Percentiles rank a stretch among this genome's conserved stretches.
These are phyloP conservation scores for Exutisphaerella laricina DNA, from an alignment of 2,329 filamentous ascomycete species.

Conservation along the genomic window DNA sequence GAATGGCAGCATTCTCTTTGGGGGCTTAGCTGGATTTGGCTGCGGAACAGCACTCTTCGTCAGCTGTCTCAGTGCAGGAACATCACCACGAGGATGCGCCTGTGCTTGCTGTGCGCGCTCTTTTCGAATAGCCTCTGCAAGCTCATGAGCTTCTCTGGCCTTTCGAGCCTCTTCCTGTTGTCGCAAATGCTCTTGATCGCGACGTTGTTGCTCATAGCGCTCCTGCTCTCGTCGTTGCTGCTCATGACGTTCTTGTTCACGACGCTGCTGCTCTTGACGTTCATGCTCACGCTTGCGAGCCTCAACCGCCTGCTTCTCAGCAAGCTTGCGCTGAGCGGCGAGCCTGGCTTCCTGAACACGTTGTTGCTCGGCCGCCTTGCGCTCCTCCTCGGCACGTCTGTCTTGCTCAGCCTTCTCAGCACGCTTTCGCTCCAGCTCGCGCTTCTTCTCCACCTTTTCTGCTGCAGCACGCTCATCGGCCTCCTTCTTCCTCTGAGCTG, in stretches of 20 bases:
- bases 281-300: conserved; percentile 34
- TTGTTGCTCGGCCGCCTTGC: conserved; percentile 36
- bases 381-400: conserved; percentile 34
- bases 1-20: conserved; percentile 68
- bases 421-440: conserved; percentile 72
- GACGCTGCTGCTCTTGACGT: conserved; percentile 36
- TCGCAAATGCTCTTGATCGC: conserved; percentile 35
- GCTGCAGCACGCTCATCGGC: conserved; percentile 75
- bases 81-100: conserved; percentile 43
- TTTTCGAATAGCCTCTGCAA: conserved; percentile 33
- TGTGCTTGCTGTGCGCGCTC: conserved; percentile 31
- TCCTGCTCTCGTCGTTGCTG: conserved; percentile 28
- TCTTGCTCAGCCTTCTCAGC: conserved; percentile 62
- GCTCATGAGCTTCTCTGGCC: conserved; percentile 30
- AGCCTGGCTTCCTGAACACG: conserved; percentile 34
- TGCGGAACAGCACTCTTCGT: conserved; percentile 58
- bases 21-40: conserved; percentile 62
- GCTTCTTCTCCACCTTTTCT: conserved; percentile 73
- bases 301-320: conserved; percentile 46
- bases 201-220: conserved; percentile 22
- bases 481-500: conserved; percentile 76
- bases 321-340: conserved; percentile 35
- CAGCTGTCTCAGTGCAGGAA: conserved; percentile 51
- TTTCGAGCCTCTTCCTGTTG: conserved; percentile 27
- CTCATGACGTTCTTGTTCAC: conserved; percentile 36